These are phyloP conservation scores for Caloboletus firmus DNA, from an alignment of 1,284 basidiomycete species.

Conservation along the genomic window DNA sequence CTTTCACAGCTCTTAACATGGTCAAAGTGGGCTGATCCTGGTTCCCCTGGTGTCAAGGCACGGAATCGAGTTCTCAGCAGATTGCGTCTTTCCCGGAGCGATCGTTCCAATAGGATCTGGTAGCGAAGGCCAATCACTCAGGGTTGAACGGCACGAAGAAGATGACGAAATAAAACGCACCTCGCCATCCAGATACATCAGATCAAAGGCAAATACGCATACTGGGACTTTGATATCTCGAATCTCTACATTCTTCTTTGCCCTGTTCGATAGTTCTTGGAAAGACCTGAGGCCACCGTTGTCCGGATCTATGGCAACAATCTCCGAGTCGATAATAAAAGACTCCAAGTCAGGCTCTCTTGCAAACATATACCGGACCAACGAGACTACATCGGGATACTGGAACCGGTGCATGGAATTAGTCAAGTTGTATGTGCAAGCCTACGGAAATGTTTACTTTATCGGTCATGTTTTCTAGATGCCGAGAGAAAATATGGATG, in stretches of 20 bases:
- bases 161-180: slow-evolving; percentile 38
- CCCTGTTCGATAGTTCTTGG: slow-evolving; percentile 83
- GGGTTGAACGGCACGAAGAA: not conserved
- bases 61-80: slow-evolving; percentile 63
- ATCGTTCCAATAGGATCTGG: slow-evolving; percentile 67
- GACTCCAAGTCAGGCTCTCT: slow-evolving; percentile 52
- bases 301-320: slow-evolving; percentile 74
- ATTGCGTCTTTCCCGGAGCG: slow-evolving; percentile 73
- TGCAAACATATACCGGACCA: slow-evolving; percentile 53
- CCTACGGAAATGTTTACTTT: slow-evolving; percentile 50
- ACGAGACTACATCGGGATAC: slow-evolving; percentile 84
- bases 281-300: slow-evolving; percentile 74
- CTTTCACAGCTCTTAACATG: slow-evolving; percentile 83
- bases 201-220: slow-evolving; percentile 87
- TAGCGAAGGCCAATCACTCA: not conserved
- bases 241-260: slow-evolving; percentile 82
- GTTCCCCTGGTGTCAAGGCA: slow-evolving; percentile 46
- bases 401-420: slow-evolving; percentile 38
- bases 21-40: slow-evolving; percentile 63
- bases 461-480: slow-evolving; percentile 90
- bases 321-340: slow-evolving; percentile 84
- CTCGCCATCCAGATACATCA: slow-evolving; percentile 85
- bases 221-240: slow-evolving; percentile 82
- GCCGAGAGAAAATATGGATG: slow-evolving; percentile 82
- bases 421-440: slow-evolving; percentile 2